Percentiles rank a stretch among this genome's conserved stretches.
Evolutionary conservation across 345 rosid species (phyloP).

Genomic region (Carallia brachiata): DNA sequence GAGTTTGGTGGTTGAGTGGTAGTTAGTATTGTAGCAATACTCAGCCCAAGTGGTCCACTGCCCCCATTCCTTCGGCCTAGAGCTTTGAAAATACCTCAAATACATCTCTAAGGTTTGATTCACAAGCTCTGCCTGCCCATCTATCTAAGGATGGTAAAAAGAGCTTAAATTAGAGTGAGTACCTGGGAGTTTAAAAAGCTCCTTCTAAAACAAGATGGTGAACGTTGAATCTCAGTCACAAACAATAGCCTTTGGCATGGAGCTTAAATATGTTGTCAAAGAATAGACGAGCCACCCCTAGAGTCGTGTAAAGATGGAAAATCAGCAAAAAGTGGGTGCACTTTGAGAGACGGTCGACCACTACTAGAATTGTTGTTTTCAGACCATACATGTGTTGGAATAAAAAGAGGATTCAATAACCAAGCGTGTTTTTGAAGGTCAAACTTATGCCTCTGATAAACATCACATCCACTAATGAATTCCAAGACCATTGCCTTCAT

Average conservation of each 20-base stretch:
- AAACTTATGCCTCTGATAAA: no score
- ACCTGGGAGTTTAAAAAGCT: not conserved
- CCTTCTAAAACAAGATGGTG: not conserved
- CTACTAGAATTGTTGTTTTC: not conserved
- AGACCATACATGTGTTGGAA: no score
- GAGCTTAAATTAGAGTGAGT: not conserved
- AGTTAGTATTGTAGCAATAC: not conserved
- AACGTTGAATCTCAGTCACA: not conserved
- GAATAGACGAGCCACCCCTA: fast-evolving
- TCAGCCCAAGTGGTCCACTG: not conserved
- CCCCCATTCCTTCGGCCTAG: not conserved
- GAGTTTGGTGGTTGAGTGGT: not conserved
- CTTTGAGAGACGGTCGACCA: not conserved
- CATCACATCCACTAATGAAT: no score
- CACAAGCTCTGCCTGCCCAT: not conserved
- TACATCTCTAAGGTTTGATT: not conserved
- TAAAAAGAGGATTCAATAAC: no score
- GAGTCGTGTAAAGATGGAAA: not conserved
- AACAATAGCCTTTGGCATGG: not conserved
- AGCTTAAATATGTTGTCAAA: not conserved
- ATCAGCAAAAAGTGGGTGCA: not conserved
- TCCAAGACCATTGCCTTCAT: no score
- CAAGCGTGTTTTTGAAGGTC: no score
- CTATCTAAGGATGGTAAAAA: not conserved
- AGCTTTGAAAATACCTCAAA: not conserved